A percentile compares a stretch with the other conserved stretches of the same genome.
phyloP scores from a whole-genome alignment of 306 rosid genomes.

The Neltuma alba region DNA sequence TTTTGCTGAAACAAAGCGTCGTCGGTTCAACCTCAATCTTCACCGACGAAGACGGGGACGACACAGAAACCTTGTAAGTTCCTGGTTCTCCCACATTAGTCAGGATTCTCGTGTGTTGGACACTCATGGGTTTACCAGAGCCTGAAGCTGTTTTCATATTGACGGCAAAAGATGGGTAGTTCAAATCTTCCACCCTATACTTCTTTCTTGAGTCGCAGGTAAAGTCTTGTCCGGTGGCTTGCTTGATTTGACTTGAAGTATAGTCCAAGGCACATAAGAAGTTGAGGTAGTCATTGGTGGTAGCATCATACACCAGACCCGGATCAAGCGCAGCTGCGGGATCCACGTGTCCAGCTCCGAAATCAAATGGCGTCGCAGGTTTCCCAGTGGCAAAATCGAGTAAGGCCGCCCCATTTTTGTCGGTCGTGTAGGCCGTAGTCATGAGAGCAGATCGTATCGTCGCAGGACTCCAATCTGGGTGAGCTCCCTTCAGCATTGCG shows the following conservation, averaged over 20 bases:
- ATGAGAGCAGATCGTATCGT: slow-evolving; percentile 88
- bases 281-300: slow-evolving; percentile 64
- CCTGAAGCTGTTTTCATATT: slow-evolving; percentile 64
- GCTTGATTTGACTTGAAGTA: slow-evolving; percentile 54
- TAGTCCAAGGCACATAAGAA: slow-evolving; percentile 87
- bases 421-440: slow-evolving; percentile 80
- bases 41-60: slow-evolving; percentile 50
- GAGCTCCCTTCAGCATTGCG: slow-evolving; percentile 74
- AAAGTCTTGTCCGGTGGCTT: slow-evolving; percentile 45
- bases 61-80: slow-evolving; percentile 60
- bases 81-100: slow-evolving; percentile 75
- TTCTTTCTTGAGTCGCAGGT: slow-evolving; percentile 54
- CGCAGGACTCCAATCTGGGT: slow-evolving; percentile 91
- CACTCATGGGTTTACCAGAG: slow-evolving; percentile 41
- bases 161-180: slow-evolving; percentile 91
- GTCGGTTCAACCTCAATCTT: slow-evolving; percentile 73
- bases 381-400: slow-evolving; percentile 47
- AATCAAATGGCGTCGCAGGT: slow-evolving; percentile 78
- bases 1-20: slow-evolving; percentile 54
- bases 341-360: slow-evolving; percentile 89
- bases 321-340: slow-evolving; percentile 90
- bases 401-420: slow-evolving; percentile 61
- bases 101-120: slow-evolving; percentile 64
- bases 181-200: slow-evolving; percentile 72
- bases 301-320: slow-evolving; percentile 76